phyloP scores from a whole-genome alignment of 305 asterid species.

The Fraxinus latifolia region DNA sequence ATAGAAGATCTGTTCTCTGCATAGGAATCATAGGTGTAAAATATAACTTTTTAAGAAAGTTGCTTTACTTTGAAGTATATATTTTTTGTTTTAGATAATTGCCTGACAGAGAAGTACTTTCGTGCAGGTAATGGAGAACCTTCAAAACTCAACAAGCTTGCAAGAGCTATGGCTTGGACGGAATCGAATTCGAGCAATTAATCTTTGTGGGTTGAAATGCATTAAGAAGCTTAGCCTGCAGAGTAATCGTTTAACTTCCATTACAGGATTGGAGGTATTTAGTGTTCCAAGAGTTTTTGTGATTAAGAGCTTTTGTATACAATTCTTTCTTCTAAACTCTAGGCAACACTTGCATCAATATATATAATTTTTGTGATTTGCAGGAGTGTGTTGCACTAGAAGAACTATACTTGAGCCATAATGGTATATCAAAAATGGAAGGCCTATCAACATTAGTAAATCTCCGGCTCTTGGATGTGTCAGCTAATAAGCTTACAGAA shows the following conservation, averaged over 20 bases:
- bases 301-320: background rate
- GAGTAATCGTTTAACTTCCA: slow-evolving; percentile 86
- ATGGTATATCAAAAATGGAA: slow-evolving; percentile 88
- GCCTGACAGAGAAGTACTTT: background rate
- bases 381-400: slow-evolving; percentile 86
- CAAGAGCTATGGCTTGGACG: slow-evolving; percentile 98
- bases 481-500: slow-evolving; percentile 85
- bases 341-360: background rate
- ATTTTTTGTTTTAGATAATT: background rate
- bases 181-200: slow-evolving; percentile 74
- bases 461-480: slow-evolving; percentile 82
- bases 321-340: background rate
- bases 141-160: slow-evolving; percentile 55
- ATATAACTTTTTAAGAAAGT: background rate
- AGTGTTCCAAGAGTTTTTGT: background rate
- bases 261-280: slow-evolving; percentile 78
- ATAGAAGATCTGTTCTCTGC: background rate
- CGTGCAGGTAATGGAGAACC: slow-evolving; percentile 71
- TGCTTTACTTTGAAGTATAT: background rate
- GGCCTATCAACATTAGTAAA: slow-evolving; percentile 73
- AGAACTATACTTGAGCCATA: slow-evolving; percentile 93
- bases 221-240: slow-evolving; percentile 93
- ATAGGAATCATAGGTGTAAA: background rate
- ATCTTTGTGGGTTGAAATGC: slow-evolving; percentile 86
- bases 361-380: slow-evolving; percentile 20